These are phyloP conservation scores for Thielaviopsis euricoi DNA, from an alignment of 2,329 filamentous ascomycete species.

Conservation along the genomic window DNA sequence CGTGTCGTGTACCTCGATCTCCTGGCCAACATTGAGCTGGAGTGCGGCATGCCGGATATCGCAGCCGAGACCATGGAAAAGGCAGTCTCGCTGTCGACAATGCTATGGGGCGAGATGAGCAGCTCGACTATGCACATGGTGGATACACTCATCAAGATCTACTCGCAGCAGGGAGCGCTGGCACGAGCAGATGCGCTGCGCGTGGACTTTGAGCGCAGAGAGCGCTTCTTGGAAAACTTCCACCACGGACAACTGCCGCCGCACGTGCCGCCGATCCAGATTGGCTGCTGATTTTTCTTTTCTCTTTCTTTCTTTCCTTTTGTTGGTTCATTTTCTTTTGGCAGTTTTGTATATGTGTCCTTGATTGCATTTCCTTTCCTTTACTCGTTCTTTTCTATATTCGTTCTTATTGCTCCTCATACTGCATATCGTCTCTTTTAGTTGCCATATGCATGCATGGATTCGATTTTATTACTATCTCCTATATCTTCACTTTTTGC, in stretches of 20 bases:
- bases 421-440: not conserved
- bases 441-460: not conserved
- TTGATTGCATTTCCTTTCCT: not conserved
- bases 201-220: conserved; percentile 1
- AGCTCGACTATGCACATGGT: conserved; percentile 10
- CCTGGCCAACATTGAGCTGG: conserved; percentile 8
- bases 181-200: conserved; percentile 2
- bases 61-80: conserved; percentile 10
- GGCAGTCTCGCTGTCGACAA: conserved; percentile 7
- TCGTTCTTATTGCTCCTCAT: not conserved
- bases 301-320: not conserved
- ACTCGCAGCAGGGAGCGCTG: conserved; percentile 8
- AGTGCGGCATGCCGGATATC: conserved; percentile 4
- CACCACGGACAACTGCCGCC: conserved; percentile 4
- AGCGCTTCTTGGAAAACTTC: conserved; percentile 8
- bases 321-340: not conserved
- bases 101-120: conserved; percentile 8
- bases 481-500: not conserved
- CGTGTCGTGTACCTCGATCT: conserved; percentile 11
- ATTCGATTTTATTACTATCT: not conserved
- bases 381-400: not conserved
- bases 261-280: conserved; percentile 8
- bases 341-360: conserved; percentile 1
- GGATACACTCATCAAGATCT: conserved; percentile 10
- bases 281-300: conserved; percentile 1